Evolutionary conservation across 179 eudicot species (phyloP), one percentile per base, ranked within the genome.

Genomic region (Camellia oleifera): DNA sequence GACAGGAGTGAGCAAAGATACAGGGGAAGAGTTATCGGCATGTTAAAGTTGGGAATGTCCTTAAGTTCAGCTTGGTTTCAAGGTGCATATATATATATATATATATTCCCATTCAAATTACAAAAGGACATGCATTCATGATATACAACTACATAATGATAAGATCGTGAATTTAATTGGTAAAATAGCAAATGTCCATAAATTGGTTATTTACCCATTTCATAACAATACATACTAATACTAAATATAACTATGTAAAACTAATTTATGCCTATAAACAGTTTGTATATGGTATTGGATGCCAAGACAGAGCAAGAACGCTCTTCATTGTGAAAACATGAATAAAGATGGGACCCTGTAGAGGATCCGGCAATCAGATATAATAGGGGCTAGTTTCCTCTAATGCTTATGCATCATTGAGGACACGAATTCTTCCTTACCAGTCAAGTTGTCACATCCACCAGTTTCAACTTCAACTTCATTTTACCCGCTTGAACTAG

Each of bases 401-500:
- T 32, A 32, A 48, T 71, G 40, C 12, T 7, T 71, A 50, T 71
- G 74, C 14, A 71, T 71, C 74, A 12, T 48, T 9, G 53, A 77
- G 8, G 73, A 54, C 18, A 12, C 46, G 54, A 63, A 18, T 8
- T 15, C 14, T 6, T 26, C 0, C 60, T 44, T 74, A 64, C 76
- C 70, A 2, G 82, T 91, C 89, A 91, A 78, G 69, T 74, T 73
- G 84, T 77, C 17, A 93, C 64, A 83, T 90, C 99, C 52, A 82
- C 87, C 48, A 92, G 68, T 79, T 88, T 94, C 83, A 94, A 78
- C 87, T 94, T 96, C 89, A 96, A 64, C 87, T 90, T 94, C 85
- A 96, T 78, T 73, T 72, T 85, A 76, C 99, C 99, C 58, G 90
- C 93, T 89, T 91, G 98, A 84, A 96, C 98, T 61, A 92, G 75